A percentile compares a stretch with the other conserved stretches of the same genome.
Evolutionary conservation across 2,329 filamentous ascomycete species (phyloP).

Genomic region (Periconia sp.): DNA sequence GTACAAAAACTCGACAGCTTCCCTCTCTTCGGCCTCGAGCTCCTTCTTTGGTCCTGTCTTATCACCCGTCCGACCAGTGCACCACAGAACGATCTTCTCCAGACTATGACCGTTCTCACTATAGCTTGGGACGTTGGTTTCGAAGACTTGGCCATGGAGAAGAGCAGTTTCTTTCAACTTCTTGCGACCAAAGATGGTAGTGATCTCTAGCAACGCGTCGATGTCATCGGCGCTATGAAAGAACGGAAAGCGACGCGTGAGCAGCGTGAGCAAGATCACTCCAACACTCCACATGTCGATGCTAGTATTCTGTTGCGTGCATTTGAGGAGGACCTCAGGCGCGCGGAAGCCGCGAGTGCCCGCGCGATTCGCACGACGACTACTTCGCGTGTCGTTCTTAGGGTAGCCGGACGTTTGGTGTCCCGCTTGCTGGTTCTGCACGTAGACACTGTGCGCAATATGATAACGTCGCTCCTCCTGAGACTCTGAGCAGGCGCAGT

Average conservation of each 20-base stretch:
- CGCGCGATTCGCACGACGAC: constrained; percentile 88
- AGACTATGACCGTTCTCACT: constrained; percentile 83
- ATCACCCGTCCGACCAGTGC: constrained; percentile 74
- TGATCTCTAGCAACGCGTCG: constrained; percentile 96
- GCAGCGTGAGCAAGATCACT: constrained; percentile 94
- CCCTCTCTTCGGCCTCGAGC: constrained; percentile 71
- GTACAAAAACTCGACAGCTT: constrained; percentile 74
- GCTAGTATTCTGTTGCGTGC: constrained; percentile 87
- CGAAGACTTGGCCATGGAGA: constrained; percentile 88
- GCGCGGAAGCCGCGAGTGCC: constrained; percentile 95
- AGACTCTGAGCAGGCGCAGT: constrained; percentile 79
- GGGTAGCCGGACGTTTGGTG: constrained; percentile 70
- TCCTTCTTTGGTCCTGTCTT: constrained; percentile 53
- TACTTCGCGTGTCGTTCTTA: constrained; percentile 86
- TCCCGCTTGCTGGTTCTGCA: constrained; percentile 56
- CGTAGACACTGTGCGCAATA: constrained; percentile 64
- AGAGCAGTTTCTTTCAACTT: constrained; percentile 84
- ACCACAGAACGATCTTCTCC: constrained; percentile 96
- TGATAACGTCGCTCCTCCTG: constrained; percentile 64
- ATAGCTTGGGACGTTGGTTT: constrained; percentile 91
- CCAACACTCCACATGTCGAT: constrained; percentile 98
- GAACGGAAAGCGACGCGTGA: constrained; percentile 92
- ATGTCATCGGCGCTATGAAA: constrained; percentile 99
- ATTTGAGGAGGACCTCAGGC: constrained; percentile 96
- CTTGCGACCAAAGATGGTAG: constrained; percentile 86